phyloP scores from a whole-genome alignment of 768 basidiomycete species.

The Kwoniella botswanensis region DNA sequence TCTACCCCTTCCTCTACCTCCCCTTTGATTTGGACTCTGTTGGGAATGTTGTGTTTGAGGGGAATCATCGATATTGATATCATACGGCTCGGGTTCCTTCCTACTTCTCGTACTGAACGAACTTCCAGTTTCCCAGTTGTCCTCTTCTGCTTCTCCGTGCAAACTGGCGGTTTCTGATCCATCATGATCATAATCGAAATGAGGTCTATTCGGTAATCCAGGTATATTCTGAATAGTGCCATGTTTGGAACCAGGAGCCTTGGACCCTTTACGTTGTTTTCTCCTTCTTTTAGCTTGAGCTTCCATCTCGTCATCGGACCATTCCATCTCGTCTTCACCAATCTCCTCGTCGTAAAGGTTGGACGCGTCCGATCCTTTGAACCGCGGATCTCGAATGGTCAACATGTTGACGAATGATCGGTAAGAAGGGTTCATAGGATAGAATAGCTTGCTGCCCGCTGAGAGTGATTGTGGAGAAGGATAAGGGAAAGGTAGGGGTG shows the following conservation, averaged over 20 bases:
- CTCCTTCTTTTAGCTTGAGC: constrained; percentile 69
- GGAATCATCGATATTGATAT: constrained; percentile 22
- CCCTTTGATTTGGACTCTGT: constrained; percentile 12
- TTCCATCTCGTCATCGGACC: constrained; percentile 94
- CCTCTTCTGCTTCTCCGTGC: constrained; percentile 32
- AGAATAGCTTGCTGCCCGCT: constrained; percentile 68
- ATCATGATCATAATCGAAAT: constrained; percentile 51
- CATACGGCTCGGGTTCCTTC: constrained; percentile 48
- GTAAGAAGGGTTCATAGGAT: constrained; percentile 68
- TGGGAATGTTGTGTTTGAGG: constrained; percentile 4
- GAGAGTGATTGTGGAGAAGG: constrained; percentile 40
- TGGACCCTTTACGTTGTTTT: constrained; percentile 57
- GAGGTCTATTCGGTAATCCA: constrained; percentile 46
- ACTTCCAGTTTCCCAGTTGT: constrained; percentile 25
- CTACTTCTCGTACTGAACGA: constrained; percentile 33
- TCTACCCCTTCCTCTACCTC: constrained; percentile 31
- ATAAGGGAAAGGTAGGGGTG: constrained; percentile 62
- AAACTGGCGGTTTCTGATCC: constrained; percentile 32
- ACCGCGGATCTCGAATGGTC: constrained; percentile 64
- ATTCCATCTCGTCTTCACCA: constrained; percentile 85
- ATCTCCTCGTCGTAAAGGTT: constrained; percentile 95
- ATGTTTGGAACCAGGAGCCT: constrained; percentile 1
- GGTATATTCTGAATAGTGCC: not conserved
- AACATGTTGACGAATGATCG: constrained; percentile 84
- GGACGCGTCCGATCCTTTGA: constrained; percentile 90